These are phyloP conservation scores for Xanthoconium separans DNA, from an alignment of 1,284 basidiomycete species.

Conservation along the genomic window DNA sequence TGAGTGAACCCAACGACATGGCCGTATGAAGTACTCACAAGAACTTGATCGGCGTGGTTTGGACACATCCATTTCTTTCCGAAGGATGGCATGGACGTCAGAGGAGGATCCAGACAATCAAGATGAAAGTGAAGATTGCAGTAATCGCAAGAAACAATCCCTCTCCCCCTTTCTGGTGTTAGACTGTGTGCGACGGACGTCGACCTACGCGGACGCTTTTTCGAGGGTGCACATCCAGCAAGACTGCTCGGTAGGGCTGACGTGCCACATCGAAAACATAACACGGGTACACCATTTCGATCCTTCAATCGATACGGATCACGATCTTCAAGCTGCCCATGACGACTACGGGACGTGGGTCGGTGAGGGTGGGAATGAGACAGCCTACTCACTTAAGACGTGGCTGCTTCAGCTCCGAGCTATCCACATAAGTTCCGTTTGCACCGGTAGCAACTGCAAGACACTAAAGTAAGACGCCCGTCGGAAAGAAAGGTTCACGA, in stretches of 20 bases:
- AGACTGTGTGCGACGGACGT: slow-evolving; percentile 36
- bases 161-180: slow-evolving; percentile 56
- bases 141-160: slow-evolving; percentile 93
- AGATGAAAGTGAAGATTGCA: slow-evolving; percentile 96
- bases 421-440: slow-evolving; percentile 77
- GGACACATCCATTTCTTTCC: slow-evolving; percentile 99
- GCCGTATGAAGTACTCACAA: slow-evolving; percentile 47
- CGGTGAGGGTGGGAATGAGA: slow-evolving; percentile 9
- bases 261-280: slow-evolving; percentile 88
- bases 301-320: slow-evolving; percentile 89
- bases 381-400: slow-evolving; percentile 62
- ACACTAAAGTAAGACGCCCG: slow-evolving; percentile 14
- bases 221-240: slow-evolving; percentile 46
- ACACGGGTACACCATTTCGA: slow-evolving; percentile 74
- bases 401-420: slow-evolving; percentile 72
- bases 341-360: slow-evolving; percentile 58
- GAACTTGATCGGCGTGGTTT: slow-evolving; percentile 83
- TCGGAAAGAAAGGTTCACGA: slow-evolving; percentile 28
- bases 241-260: slow-evolving; percentile 65
- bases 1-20: slow-evolving; percentile 6
- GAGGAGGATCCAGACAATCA: slow-evolving; percentile 92
- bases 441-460: slow-evolving; percentile 66
- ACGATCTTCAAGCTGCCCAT: slow-evolving; percentile 87
- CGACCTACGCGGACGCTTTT: slow-evolving; percentile 54
- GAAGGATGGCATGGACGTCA: slow-evolving; percentile 82